These are phyloP conservation scores for Cutaneotrichosporon sp. DNA, from an alignment of 1,284 basidiomycete genomes.

Conservation along the genomic window DNA sequence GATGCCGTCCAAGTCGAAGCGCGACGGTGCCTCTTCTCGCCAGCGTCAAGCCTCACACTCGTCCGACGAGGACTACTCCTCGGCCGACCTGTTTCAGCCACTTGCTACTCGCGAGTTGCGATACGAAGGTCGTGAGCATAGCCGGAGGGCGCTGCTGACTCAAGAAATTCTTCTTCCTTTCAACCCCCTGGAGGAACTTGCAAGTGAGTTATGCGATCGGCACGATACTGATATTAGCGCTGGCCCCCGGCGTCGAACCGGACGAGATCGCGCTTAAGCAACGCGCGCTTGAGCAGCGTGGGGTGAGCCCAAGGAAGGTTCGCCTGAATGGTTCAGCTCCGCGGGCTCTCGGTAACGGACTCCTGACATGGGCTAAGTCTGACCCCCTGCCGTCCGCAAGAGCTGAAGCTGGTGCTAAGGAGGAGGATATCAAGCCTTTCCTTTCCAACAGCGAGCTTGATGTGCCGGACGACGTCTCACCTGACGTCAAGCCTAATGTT, in stretches of 20 bases:
- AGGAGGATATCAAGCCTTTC: not conserved
- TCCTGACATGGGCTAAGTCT: not conserved
- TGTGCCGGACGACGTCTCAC: too few relatives aligned
- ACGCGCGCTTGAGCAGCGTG: not conserved
- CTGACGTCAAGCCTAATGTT: not conserved
- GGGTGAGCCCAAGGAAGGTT: not conserved
- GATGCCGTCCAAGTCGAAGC: constrained; percentile 22
- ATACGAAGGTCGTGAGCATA: constrained; percentile 42
- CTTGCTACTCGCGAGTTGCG: constrained; percentile 7
- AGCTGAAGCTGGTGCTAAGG: not conserved
- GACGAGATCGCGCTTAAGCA: not conserved
- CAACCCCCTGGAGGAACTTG: constrained; percentile 35
- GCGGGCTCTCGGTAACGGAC: not conserved
- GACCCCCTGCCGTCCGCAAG: not conserved
- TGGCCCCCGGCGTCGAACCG: not conserved
- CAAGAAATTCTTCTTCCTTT: constrained; percentile 33
- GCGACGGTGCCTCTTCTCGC: not conserved
- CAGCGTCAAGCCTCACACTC: not conserved
- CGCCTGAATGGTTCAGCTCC: not conserved
- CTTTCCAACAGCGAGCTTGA: too few relatives aligned
- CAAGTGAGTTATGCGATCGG: constrained; percentile 22
- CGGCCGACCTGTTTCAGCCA: not conserved
- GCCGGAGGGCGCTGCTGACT: not conserved
- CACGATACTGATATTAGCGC: not conserved
- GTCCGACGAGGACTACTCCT: not conserved